Base-by-base conservation (phyloP, 805 yeast genomes). In the Wickerhamomyces queroliae region DNA sequence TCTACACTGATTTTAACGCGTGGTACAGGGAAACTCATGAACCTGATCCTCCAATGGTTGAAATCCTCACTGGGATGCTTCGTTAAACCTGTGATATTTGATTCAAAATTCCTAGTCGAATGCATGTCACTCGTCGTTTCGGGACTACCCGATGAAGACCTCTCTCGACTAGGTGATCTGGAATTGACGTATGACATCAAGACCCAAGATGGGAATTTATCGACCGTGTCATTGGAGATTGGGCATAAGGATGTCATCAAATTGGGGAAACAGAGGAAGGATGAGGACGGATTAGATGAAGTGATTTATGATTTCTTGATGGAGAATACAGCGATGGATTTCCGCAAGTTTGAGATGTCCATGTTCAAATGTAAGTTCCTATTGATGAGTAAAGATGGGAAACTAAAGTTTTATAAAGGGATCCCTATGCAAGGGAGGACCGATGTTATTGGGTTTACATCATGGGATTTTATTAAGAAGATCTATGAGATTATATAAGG, bases 261-360 rank as follows among this genome's bases (percentile, higher is more conserved):
- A 11, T 45, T 64, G 20, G 35, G 46, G 3, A 37, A 33, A 2
- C 21, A 36, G 2, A 10, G 25, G 13, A 32, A 36, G 0, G 19
- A 35, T 9, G 49, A 30, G 5, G 26, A 36, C 1, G 32, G 35
- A 8, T 32, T 61, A 21, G 39, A 56, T n/a, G 33, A 37, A 4
- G 43, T 39, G 27, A 12, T 51, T 37, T 26, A 43, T 48, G 25
- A 55, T 44, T 34, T 57, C 37, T 35, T 57, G 15, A 34, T 56
- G 26, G 41, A 51, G 13, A 43, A 48, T 26, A 63, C 68, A 0
- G 61, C 67, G 2, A 50, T 64, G 10, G 41, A 44, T 30, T 45
- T 57, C 33, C 39, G 40, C 4, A 52, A 52, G 28, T 39, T 64
- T 15, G 38, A 42, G 5, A 31, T 54, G 2, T 22, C 48, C 3